Conservation (phyloP, 192 early-diverging fungal species). For the Entomortierella chlamydospora region DNA sequence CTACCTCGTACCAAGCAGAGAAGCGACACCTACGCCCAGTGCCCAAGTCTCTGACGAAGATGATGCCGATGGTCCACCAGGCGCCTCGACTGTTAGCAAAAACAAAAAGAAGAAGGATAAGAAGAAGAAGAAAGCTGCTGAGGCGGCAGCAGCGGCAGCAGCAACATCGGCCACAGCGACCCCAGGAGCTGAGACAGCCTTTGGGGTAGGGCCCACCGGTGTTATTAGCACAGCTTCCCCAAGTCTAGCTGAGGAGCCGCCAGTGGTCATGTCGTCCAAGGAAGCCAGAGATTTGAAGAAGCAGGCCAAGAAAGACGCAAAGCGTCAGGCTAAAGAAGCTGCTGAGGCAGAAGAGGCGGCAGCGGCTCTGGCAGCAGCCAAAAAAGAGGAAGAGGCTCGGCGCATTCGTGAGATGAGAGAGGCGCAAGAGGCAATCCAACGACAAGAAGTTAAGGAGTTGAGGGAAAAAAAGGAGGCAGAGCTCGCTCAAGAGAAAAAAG, state of each 20-base stretch:
- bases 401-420: conserved; percentile 24
- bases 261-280: conserved; percentile 25
- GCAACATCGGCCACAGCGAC: not conserved
- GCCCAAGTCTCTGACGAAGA: conserved; percentile 46
- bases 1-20: conserved; percentile 40
- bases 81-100: conserved; percentile 25
- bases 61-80: conserved; percentile 3
- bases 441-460: conserved; percentile 43
- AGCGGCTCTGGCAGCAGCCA: conserved; percentile 23
- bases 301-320: conserved; percentile 50
- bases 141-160: conserved; percentile 20
- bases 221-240: not conserved
- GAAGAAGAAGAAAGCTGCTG: conserved; percentile 46
- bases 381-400: conserved; percentile 26
- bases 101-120: conserved; percentile 61
- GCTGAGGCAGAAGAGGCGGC: conserved; percentile 34
- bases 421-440: conserved; percentile 33
- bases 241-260: not conserved
- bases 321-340: conserved; percentile 48
- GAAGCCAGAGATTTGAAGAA: conserved; percentile 41
- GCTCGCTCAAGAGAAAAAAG: conserved; percentile 21
- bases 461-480: conserved; percentile 17
- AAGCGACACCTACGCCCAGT: conserved; percentile 43
- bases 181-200: not conserved
- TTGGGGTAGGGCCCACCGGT: not conserved